Conservation (phyloP, 2,329 filamentous ascomycete species). For the Fusarium concolor region DNA sequence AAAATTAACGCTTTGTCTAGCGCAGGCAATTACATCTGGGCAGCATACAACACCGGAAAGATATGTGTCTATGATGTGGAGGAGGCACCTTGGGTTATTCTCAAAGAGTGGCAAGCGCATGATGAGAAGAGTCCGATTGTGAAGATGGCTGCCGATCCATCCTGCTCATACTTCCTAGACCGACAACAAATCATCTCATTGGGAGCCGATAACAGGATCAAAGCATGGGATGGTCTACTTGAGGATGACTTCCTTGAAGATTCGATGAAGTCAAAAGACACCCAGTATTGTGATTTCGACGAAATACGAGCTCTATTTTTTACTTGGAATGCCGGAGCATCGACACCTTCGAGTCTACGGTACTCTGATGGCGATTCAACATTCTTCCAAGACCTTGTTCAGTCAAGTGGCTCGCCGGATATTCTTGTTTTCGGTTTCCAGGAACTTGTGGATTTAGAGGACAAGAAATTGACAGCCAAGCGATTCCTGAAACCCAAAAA, state of each 20-base stretch:
- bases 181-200: slow-evolving; percentile 87
- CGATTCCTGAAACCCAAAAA: slow-evolving; percentile 93
- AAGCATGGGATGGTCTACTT: slow-evolving; percentile 91
- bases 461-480: slow-evolving; percentile 98
- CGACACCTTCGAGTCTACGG: slow-evolving; percentile 85
- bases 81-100: slow-evolving; percentile 84
- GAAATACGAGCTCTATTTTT: slow-evolving; percentile 83
- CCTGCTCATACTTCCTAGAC: slow-evolving; percentile 87
- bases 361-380: slow-evolving; percentile 75
- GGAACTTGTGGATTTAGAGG: slow-evolving; percentile 96
- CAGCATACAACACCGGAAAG: slow-evolving; percentile 93
- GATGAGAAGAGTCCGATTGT: slow-evolving; percentile 76
- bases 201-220: slow-evolving; percentile 86
- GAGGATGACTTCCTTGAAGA: slow-evolving; percentile 95
- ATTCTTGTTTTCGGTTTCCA: slow-evolving; percentile 97
- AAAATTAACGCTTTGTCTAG: slow-evolving; percentile 91
- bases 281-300: slow-evolving; percentile 86
- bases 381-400: slow-evolving; percentile 85
- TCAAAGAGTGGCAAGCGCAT: slow-evolving; percentile 96
- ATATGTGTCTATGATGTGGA: slow-evolving; percentile 91
- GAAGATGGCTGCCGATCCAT: slow-evolving; percentile 80
- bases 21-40: slow-evolving; percentile 87
- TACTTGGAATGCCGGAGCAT: slow-evolving; percentile 98
- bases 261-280: slow-evolving; percentile 86
- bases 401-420: slow-evolving; percentile 82